phyloP scores from a whole-genome alignment of 495 filamentous ascomycete species.

The Neurospora sp. region DNA sequence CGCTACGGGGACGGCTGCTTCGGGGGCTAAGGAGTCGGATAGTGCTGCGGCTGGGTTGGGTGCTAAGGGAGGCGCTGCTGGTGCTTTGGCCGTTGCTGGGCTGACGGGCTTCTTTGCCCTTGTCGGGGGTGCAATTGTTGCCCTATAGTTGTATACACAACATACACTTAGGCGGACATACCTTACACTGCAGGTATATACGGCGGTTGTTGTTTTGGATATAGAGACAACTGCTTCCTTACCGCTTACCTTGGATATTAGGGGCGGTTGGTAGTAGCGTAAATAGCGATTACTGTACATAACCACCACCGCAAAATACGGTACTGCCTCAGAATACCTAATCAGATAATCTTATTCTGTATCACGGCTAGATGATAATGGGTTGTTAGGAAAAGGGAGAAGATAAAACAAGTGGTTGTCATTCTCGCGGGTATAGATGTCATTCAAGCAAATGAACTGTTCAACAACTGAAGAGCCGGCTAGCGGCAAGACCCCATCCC shows the following conservation, averaged over 20 bases:
- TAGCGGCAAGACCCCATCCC: background rate
- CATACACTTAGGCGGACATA: background rate
- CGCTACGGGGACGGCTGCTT: background rate
- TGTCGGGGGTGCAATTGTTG: slow-evolving; percentile 15
- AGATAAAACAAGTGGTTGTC: background rate
- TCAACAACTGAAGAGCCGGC: background rate
- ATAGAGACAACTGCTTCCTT: background rate
- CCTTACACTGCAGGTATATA: background rate
- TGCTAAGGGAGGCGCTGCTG: slow-evolving; percentile 1
- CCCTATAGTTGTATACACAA: slow-evolving; percentile 6
- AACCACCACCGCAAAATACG: background rate
- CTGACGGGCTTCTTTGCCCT: slow-evolving; percentile 15
- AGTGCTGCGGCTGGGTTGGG: background rate
- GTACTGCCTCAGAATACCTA: background rate
- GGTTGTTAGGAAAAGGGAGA: background rate
- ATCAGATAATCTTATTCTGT: background rate
- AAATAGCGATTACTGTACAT: background rate
- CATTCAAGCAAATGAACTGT: background rate
- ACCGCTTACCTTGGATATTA: background rate
- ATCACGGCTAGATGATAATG: background rate
- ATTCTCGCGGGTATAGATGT: background rate
- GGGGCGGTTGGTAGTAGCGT: background rate
- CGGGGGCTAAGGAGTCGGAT: background rate
- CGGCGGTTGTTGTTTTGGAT: background rate
- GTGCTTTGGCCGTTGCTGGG: slow-evolving; percentile 11